Conservation (phyloP, 768 basidiomycete genomes). For the Naganishia randhawae region DNA sequence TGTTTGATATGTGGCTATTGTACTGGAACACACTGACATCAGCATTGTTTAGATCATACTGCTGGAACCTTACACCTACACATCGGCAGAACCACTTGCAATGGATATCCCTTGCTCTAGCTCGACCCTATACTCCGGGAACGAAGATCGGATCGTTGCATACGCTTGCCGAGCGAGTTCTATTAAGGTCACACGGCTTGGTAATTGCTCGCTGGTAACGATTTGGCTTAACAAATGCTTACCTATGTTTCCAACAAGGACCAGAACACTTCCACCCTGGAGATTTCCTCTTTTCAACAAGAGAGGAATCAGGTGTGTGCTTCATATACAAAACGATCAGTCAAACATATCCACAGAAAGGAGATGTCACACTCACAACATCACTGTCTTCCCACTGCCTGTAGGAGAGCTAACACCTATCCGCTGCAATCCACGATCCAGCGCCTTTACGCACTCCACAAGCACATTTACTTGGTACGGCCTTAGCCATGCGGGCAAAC, state of each 20-base stretch:
- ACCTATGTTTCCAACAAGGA: constrained; percentile 75
- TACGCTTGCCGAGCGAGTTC: constrained; percentile 87
- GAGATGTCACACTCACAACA: constrained; percentile 56
- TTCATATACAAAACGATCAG: background rate
- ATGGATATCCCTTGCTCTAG: constrained; percentile 80
- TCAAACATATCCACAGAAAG: too few relatives aligned
- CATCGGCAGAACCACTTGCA: constrained; percentile 76
- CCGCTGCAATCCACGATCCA: constrained; percentile 63
- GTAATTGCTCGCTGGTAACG: background rate
- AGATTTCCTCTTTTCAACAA: constrained; percentile 42
- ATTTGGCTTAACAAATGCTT: background rate
- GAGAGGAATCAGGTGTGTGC: constrained; percentile 30
- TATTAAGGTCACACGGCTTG: background rate
- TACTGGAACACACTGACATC: constrained; percentile 33
- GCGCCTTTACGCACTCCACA: constrained; percentile 68
- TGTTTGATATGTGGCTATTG: constrained; percentile 57
- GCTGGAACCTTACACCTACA: constrained; percentile 57
- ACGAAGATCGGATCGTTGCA: constrained; percentile 62
- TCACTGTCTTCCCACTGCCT: constrained; percentile 70
- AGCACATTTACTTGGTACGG: constrained; percentile 85
- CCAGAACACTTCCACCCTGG: constrained; percentile 59
- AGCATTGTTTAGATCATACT: background rate
- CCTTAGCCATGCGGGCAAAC: constrained; percentile 44
- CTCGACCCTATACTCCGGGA: constrained; percentile 75
- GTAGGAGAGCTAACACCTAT: constrained; percentile 49